Evolutionary conservation across 768 basidiomycete species (phyloP).

Genomic region (Suillus discolor): DNA sequence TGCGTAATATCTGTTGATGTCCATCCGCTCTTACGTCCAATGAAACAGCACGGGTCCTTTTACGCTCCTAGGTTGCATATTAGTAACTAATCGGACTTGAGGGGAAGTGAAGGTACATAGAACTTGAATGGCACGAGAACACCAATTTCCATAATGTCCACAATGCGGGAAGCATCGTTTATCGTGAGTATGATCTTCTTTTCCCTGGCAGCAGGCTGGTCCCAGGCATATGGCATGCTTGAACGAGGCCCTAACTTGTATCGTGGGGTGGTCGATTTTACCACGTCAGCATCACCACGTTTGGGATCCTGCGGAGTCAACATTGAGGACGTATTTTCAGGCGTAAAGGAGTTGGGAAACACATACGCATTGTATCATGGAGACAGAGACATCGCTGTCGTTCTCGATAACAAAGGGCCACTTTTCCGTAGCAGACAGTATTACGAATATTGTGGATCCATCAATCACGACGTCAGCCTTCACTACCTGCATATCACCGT

Average conservation of each 20-base stretch:
- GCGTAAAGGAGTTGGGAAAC: too few relatives aligned
- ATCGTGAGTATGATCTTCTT: conserved; percentile 75
- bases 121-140: conserved; percentile 89
- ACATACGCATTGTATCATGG: conserved; percentile 73
- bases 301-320: conserved; percentile 41
- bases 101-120: conserved; percentile 46
- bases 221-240: conserved; percentile 84
- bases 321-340: neutral
- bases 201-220: conserved; percentile 80
- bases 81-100: neutral
- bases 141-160: conserved; percentile 97
- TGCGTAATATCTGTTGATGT: conserved; percentile 79
- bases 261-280: conserved; percentile 38
- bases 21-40: conserved; percentile 92
- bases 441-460: conserved; percentile 89
- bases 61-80: conserved; percentile 44
- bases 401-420: conserved; percentile 97
- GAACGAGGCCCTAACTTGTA: conserved; percentile 65
- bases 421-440: conserved; percentile 58
- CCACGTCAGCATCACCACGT: conserved; percentile 37
- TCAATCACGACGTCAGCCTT: conserved; percentile 80
- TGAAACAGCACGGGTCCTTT: conserved; percentile 70
- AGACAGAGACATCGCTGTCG: conserved; percentile 70
- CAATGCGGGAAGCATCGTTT: conserved; percentile 58
- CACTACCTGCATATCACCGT: conserved; percentile 54